Base-by-base conservation (phyloP, 2,329 filamentous ascomycete genomes). In the Ophiostoma sp. region DNA sequence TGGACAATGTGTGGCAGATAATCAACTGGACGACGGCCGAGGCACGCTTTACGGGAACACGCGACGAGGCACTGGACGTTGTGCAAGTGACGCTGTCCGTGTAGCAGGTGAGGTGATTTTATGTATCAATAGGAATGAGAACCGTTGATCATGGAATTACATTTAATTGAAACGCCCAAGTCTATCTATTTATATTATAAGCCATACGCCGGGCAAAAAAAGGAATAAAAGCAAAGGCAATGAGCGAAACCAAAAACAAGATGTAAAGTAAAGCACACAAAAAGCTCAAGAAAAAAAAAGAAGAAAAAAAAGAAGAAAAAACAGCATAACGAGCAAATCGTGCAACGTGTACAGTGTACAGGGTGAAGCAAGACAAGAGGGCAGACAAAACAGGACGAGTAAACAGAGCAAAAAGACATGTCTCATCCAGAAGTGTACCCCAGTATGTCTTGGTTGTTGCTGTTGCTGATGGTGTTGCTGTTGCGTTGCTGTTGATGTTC, bases 21-120 rank as follows among this genome's bases (percentile, higher is more conserved):
- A 89, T 94, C 78, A 94, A 93, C 83, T 94, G 92, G 92, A 89
- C 90, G 81, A 89, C 87, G 7, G 87, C 89, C 0, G 91, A 93
- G 82, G 81, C 85, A 72, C 86, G 92, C 33, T 93, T 88, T 80
- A 77, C 81, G 0, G 87, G 87, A 1, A 81, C 76, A 7, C 80
- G 81, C 4, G 85, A 86, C 12, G 83, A 86, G 71, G 81, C 80
- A 0, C 85, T 85, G 78, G 82, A 82, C 76, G 78, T 81, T 8
- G 79, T 86, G 63, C 82, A 81, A 74, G 83, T 74, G 55, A 69
- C 61, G 11, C 5, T 73, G 15, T 74, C 74, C n/a, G 61, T 66
- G 61, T n/a, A 36, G 33, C 17, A 50, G 17, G 45, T 11, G 42
- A 42, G 42, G 19, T n/a, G 17, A 8, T 7, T 50, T 50, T 50